Evolutionary conservation across 306 rosid species (phyloP), one percentile per base, ranked within the genome.

Genomic region (Inga oerstediana): DNA sequence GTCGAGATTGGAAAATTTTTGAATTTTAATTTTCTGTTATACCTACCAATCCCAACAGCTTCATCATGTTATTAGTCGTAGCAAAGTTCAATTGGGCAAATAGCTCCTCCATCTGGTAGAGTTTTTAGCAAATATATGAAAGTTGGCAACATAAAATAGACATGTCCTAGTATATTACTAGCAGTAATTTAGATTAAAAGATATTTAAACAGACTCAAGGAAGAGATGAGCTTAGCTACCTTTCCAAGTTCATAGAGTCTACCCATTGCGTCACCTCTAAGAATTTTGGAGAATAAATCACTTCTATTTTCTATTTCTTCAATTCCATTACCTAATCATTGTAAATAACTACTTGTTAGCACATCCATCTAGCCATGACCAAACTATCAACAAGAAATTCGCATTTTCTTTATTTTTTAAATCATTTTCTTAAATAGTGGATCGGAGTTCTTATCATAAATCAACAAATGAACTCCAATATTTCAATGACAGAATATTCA

Each of bases 251-350:
- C 89, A 48, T 85, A 27, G 72, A 96, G 96, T 79, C 97, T 90
- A 35, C 83, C 86, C 81, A 96, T 94, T 17, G 97, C 98, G 46
- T 96, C 99, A 62, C 91, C 97, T 88, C 94, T 91, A 10, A 93
- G 90, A 85, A 92, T 91, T 87, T 91, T 84, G 20, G 87, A 87
- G 82, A 85, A 91, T 93, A 91, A 86, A 88, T 89, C 89, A 79
- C 79, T 88, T 79, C 85, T 78, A 70, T 84, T 87, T 81, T 80
- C 89, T 72, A 78, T 83, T 86, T 88, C 93, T 83, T 89, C 94
- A 37, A 80, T 86, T 74, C 80, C 91, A 78, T 75, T 87, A 76
- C 92, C 94, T 89, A 81, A 80, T 78, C 77, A 86, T 82, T 72
- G 70, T 80, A 82, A 78, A 79, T 78, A 79, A 74, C 78, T 84